These are phyloP conservation scores for Dictyophora rubrovolvata DNA, from an alignment of 768 basidiomycete species.

Conservation along the genomic window DNA sequence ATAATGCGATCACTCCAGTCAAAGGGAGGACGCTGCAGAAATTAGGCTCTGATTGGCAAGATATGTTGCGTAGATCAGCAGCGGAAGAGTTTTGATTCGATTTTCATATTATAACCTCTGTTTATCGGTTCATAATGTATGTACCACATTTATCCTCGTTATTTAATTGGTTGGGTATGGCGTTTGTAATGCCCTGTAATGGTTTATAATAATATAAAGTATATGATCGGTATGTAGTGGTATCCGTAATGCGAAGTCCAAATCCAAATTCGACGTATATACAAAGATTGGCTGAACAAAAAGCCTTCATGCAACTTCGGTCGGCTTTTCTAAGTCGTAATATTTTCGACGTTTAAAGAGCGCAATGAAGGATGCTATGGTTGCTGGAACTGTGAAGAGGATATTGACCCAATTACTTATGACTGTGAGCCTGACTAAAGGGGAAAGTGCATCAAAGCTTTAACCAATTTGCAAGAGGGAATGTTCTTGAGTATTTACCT, in stretches of 20 bases:
- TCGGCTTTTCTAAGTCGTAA: neutral
- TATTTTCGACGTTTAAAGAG: neutral
- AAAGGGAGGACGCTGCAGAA: conserved; percentile 66
- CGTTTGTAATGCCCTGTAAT: too few species aligned
- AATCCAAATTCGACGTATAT: neutral
- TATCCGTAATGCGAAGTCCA: too few species aligned
- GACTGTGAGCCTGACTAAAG: neutral
- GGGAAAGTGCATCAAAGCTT: neutral
- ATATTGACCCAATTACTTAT: conserved; percentile 2
- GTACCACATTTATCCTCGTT: too few species aligned
- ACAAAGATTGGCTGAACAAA: neutral
- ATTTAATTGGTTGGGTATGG: too few species aligned
- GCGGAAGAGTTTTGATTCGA: conserved; percentile 8
- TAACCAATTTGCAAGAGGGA: neutral
- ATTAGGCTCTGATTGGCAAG: conserved; percentile 77
- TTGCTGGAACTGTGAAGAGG: neutral
- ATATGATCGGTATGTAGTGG: too few species aligned
- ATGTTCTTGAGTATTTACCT: neutral
- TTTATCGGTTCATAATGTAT: too few species aligned
- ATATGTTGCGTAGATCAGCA: conserved; percentile 33
- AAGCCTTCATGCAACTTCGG: neutral
- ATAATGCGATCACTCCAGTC: conserved; percentile 32
- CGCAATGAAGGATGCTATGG: neutral
- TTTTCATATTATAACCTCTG: neutral
- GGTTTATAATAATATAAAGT: too few species aligned